These are phyloP conservation scores for Cucumis sativus DNA, from an alignment of 306 rosid species.

Conservation along the genomic window DNA sequence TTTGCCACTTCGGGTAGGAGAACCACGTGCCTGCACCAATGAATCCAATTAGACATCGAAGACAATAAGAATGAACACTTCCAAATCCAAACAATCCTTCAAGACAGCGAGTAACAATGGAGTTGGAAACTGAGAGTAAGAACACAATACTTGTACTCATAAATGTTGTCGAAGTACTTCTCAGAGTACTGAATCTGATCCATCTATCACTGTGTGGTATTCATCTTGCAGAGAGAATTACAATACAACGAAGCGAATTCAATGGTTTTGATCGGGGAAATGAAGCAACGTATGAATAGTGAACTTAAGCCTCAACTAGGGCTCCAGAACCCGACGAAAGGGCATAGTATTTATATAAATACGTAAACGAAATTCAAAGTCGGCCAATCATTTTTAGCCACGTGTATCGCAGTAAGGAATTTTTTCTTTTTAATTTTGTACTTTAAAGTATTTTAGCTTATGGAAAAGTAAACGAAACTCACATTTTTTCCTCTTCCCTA, in stretches of 20 bases:
- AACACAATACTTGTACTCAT: constrained; percentile 61
- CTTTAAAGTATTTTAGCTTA: too few species aligned
- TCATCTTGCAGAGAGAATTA: neutral
- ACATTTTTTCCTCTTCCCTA: too few species aligned
- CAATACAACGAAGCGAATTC: neutral
- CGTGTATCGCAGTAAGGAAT: too few species aligned
- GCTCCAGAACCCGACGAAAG: too few species aligned
- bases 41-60: neutral
- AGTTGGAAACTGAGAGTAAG: neutral
- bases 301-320: too few species aligned
- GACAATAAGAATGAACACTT: neutral
- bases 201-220: constrained; percentile 21
- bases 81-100: neutral
- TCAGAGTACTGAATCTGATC: constrained; percentile 99
- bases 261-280: neutral
- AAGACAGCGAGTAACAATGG: neutral
- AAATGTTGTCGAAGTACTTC: constrained; percentile 77
- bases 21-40: constrained; percentile 62
- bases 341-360: too few species aligned
- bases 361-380: too few species aligned
- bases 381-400: too few species aligned
- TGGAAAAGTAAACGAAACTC: too few species aligned
- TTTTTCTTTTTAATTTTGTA: too few species aligned
- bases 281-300: constrained; percentile 6
- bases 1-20: constrained; percentile 88